A percentile compares a stretch with the other conserved stretches of the same genome.
Evolutionary conservation across 108 stramenopile species (phyloP).

Genomic region (Skeletonema costatum): DNA sequence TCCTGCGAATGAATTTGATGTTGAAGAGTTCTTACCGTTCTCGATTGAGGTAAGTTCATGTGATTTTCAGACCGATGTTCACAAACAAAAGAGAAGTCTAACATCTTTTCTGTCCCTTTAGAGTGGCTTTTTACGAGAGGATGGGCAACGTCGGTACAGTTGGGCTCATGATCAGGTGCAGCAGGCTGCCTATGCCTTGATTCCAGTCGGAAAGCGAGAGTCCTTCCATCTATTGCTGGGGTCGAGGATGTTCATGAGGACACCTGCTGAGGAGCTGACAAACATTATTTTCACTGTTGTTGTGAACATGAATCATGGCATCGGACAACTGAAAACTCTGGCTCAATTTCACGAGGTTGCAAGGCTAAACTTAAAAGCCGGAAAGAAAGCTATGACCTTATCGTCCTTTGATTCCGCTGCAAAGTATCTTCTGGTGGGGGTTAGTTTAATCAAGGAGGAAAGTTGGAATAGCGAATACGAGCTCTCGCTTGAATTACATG

Average conservation of each 20-base stretch:
- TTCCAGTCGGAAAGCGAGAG: constrained; percentile 38
- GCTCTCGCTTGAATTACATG: constrained; percentile 48
- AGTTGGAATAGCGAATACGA: constrained; percentile 60
- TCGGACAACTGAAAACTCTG: constrained; percentile 10
- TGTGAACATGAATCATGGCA: constrained; percentile 38
- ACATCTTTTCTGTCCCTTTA: neutral
- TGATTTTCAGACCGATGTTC: too few species aligned
- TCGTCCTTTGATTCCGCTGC: constrained; percentile 47
- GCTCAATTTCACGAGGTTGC: constrained; percentile 32
- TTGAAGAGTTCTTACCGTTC: constrained; percentile 29
- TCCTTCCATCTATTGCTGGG: constrained; percentile 55
- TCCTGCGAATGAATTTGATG: neutral
- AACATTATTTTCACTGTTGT: constrained; percentile 38
- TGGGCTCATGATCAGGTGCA: constrained; percentile 66
- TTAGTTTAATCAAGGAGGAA: constrained; percentile 34
- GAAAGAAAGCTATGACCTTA: constrained; percentile 36
- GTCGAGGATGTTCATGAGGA: constrained; percentile 26
- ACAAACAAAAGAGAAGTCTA: too few species aligned
- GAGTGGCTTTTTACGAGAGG: constrained; percentile 7
- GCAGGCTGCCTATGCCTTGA: constrained; percentile 51
- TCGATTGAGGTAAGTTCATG: constrained; percentile 3
- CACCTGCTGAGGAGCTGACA: constrained; percentile 28
- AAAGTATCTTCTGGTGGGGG: constrained; percentile 41
- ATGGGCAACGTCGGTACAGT: constrained; percentile 11
- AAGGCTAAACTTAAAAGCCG: constrained; percentile 52